Evolutionary conservation across 2,329 filamentous ascomycete genomes (phyloP).

Genomic region (Sporothrix brasiliensis): DNA sequence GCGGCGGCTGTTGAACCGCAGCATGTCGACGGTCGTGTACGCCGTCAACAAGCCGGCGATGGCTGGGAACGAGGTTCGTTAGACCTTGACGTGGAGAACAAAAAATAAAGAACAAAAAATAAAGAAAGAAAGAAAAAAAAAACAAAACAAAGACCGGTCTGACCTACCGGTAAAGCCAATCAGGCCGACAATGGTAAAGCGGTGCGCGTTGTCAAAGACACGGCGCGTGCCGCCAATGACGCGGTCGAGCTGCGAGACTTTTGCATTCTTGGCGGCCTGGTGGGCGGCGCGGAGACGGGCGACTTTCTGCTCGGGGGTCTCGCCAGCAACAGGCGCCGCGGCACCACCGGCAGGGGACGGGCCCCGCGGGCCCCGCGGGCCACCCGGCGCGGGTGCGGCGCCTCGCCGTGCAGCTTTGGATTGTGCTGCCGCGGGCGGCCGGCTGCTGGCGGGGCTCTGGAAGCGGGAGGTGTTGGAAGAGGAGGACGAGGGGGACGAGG

Average conservation of each 20-base stretch:
- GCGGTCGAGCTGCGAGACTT: slow-evolving; percentile 57
- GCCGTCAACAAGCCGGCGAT: slow-evolving; percentile 59
- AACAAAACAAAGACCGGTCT: neutral
- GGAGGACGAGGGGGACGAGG: slow-evolving; percentile 31
- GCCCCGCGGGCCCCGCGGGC: slow-evolving; percentile 30
- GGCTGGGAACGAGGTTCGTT: slow-evolving; percentile 43
- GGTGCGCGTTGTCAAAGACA: slow-evolving; percentile 60
- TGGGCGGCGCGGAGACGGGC: slow-evolving; percentile 68
- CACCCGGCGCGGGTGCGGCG: slow-evolving; percentile 29
- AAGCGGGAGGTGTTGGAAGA: slow-evolving; percentile 35
- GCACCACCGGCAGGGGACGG: neutral
- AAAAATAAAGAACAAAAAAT: neutral
- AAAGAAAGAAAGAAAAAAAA: neutral
- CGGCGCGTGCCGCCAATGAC: slow-evolving; percentile 53
- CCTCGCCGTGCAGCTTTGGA: neutral
- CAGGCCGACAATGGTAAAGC: slow-evolving; percentile 57
- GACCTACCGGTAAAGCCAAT: slow-evolving; percentile 60
- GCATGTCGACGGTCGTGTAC: slow-evolving; percentile 65
- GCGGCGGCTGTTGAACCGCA: slow-evolving; percentile 62
- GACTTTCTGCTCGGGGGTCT: slow-evolving; percentile 71
- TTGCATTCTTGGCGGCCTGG: slow-evolving; percentile 64
- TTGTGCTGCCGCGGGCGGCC: neutral
- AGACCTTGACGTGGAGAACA: too few relatives aligned
- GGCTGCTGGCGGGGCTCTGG: slow-evolving; percentile 23
- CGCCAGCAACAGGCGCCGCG: slow-evolving; percentile 42